Conservation (phyloP, 495 filamentous ascomycete species). For the Astrothelium macrocarpum region DNA sequence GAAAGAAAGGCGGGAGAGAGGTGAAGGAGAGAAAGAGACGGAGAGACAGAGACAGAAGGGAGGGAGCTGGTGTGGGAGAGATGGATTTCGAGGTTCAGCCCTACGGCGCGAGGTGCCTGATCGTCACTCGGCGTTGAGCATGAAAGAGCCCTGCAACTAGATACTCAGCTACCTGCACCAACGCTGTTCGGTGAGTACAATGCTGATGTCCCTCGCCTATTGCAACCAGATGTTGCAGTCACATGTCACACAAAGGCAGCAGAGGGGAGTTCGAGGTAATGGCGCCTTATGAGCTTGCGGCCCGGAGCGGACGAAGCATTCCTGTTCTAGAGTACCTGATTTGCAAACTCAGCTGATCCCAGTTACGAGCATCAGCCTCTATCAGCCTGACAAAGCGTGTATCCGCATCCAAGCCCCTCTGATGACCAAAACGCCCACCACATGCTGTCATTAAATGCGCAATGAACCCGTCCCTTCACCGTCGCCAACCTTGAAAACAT, state of each 20-base stretch:
- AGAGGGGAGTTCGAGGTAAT: no score
- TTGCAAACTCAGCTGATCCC: neutral
- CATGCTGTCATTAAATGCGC: neutral
- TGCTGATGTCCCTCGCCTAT: neutral
- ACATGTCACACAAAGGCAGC: neutral
- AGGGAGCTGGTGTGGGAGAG: neutral
- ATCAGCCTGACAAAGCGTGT: neutral
- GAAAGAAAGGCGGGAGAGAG: neutral
- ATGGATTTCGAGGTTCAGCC: neutral
- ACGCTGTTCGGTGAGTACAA: neutral
- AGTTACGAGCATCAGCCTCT: neutral
- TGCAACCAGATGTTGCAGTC: neutral
- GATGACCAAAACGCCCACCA: neutral
- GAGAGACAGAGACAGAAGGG: neutral
- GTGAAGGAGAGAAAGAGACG: neutral
- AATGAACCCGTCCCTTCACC: slow-evolving; percentile 10
- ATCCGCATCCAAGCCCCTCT: neutral
- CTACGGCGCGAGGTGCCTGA: neutral
- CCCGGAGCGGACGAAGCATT: neutral
- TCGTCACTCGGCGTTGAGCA: slow-evolving; percentile 1
- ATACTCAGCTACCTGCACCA: neutral
- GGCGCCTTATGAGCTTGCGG: neutral
- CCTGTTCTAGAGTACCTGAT: neutral
- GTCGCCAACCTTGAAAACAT: slow-evolving; percentile 31
- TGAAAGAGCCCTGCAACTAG: neutral